Evolutionary conservation across 1,284 basidiomycete species (phyloP).

Genomic region (Ceratobasidium sp.): DNA sequence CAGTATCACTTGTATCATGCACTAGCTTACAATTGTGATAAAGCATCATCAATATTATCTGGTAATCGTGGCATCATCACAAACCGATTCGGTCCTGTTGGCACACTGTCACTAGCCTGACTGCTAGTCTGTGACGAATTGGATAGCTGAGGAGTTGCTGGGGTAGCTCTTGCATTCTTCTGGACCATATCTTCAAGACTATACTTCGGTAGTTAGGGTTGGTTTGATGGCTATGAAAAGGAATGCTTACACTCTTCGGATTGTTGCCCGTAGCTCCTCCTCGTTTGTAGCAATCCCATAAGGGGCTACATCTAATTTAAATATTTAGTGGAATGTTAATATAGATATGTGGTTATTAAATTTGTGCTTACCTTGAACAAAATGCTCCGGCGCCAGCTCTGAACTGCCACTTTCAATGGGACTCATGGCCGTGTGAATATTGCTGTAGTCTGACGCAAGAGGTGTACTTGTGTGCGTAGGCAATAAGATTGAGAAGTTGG

Average conservation of each 20-base stretch:
- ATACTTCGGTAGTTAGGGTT: background rate
- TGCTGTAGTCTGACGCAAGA: background rate
- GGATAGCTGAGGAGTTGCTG: too few species aligned
- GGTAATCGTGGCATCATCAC: background rate
- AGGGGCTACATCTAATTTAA: background rate
- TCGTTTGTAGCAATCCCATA: conserved; percentile 4
- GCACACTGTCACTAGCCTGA: background rate
- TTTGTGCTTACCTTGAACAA: background rate
- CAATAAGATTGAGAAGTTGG: background rate
- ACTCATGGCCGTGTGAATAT: too few species aligned
- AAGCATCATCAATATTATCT: background rate
- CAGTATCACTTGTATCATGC: background rate
- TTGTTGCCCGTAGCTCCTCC: background rate
- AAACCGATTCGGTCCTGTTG: background rate
- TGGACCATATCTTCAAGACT: background rate
- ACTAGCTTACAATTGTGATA: background rate
- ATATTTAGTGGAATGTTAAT: too few species aligned
- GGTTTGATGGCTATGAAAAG: background rate
- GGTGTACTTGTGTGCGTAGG: background rate
- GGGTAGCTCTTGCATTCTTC: background rate
- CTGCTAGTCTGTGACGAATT: background rate
- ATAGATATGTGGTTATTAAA: too few species aligned
- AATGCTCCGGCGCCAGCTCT: too few species aligned
- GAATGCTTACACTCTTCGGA: background rate
- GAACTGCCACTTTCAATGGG: too few species aligned